These are phyloP conservation scores for Brettanomyces custersianus DNA, from an alignment of 805 yeast genomes.

Conservation along the genomic window DNA sequence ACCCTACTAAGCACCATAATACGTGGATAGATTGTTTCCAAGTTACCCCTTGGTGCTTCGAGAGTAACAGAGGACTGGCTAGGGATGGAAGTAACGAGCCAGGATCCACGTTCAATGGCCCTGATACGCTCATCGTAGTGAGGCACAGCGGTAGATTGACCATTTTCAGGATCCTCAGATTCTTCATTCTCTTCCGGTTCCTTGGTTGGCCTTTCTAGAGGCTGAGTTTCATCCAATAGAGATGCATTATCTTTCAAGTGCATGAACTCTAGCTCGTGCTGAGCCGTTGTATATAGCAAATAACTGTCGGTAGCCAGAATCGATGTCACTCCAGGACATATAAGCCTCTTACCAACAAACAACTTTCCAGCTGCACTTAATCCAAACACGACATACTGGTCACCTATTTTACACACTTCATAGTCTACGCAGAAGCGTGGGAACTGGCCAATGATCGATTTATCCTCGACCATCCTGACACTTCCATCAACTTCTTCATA, in stretches of 20 bases:
- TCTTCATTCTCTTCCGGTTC: conserved; percentile 5
- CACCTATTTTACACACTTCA: conserved; percentile 27
- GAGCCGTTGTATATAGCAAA: conserved; percentile 79
- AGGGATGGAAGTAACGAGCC: conserved; percentile 75
- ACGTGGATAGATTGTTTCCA: conserved; percentile 90
- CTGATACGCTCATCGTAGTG: conserved; percentile 75
- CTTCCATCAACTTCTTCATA: conserved; percentile 59
- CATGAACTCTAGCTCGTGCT: conserved; percentile 70
- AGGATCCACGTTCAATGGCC: conserved; percentile 84
- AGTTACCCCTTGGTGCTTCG: conserved; percentile 93
- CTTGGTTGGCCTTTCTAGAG: conserved; percentile 1
- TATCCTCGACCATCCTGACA: conserved; percentile 31
- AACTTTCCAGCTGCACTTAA: conserved; percentile 68
- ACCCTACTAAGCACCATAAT: conserved; percentile 84
- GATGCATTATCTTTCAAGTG: conserved; percentile 38
- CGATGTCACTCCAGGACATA: conserved; percentile 77
- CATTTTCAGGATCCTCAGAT: conserved; percentile 55
- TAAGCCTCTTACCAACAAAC: conserved; percentile 47
- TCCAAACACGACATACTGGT: conserved; percentile 44
- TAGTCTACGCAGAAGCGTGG: conserved; percentile 64
- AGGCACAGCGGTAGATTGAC: conserved; percentile 2
- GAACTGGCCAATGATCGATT: conserved; percentile 34
- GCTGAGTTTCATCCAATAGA: conserved; percentile 11
- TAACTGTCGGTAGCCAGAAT: conserved; percentile 62
- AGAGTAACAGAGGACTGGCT: conserved; percentile 72